Conservation (phyloP, 768 basidiomycete species). For the Lactarius tabidus region DNA sequence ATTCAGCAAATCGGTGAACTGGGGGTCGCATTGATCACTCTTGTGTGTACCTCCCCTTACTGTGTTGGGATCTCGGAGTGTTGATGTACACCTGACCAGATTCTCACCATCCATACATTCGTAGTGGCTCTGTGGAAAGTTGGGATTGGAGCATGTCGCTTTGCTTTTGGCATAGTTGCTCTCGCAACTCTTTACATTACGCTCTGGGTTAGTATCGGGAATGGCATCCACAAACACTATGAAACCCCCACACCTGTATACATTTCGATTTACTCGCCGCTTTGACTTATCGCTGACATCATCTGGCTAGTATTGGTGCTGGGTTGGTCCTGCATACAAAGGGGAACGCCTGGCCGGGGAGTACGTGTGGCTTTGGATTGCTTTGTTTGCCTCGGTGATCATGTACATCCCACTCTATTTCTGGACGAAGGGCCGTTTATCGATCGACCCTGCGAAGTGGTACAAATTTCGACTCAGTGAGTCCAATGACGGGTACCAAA, state of each 20-base stretch:
- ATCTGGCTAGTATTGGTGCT: slow-evolving; percentile 29
- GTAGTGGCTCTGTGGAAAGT: slow-evolving; percentile 37
- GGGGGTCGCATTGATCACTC: slow-evolving; percentile 39
- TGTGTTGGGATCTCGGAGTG: neutral
- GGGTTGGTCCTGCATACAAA: slow-evolving; percentile 26
- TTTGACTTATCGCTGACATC: slow-evolving; percentile 9
- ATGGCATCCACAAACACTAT: slow-evolving; percentile 23
- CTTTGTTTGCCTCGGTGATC: slow-evolving; percentile 34
- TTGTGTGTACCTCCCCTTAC: slow-evolving; percentile 31
- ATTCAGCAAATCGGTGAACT: slow-evolving; percentile 43
- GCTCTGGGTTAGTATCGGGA: too few relatives aligned
- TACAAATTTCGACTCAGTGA: slow-evolving; percentile 32
- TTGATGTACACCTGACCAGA: slow-evolving; percentile 29
- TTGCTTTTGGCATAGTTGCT: slow-evolving; percentile 26
- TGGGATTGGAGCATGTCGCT: slow-evolving; percentile 28
- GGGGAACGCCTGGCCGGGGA: slow-evolving; percentile 38
- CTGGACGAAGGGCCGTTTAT: slow-evolving; percentile 36
- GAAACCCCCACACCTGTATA: slow-evolving; percentile 37
- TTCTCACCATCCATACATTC: slow-evolving; percentile 41
- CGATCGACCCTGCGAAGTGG: slow-evolving; percentile 33
- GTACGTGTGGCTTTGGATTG: slow-evolving; percentile 46
- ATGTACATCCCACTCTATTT: slow-evolving; percentile 39
- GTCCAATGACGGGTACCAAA: slow-evolving; percentile 3
- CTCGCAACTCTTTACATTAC: neutral
- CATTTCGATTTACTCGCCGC: neutral